Conservation (phyloP, 2,329 filamentous ascomycete genomes). For the Colletotrichum plurivorum region DNA sequence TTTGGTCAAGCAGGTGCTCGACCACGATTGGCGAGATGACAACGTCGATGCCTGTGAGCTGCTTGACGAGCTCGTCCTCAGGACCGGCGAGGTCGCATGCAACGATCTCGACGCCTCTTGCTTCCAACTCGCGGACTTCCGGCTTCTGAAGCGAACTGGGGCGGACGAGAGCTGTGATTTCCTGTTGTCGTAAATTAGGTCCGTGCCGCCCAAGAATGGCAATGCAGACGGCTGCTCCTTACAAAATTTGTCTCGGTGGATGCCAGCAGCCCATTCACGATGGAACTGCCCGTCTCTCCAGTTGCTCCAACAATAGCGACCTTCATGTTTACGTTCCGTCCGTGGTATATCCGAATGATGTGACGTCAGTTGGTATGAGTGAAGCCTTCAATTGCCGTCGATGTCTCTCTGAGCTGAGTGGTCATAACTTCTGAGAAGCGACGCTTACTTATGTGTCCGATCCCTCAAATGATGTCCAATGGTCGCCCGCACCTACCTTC, state of each 20-base stretch:
- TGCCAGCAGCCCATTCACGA: slow-evolving; percentile 55
- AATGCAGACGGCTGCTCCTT: slow-evolving; percentile 6
- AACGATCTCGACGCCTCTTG: slow-evolving; percentile 59
- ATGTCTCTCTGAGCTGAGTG: too few species aligned
- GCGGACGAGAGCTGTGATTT: slow-evolving; percentile 63
- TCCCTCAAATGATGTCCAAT: too few species aligned
- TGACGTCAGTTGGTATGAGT: too few species aligned
- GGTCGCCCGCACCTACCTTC: too few species aligned
- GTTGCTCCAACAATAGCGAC: slow-evolving; percentile 57
- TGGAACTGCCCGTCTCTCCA: slow-evolving; percentile 56
- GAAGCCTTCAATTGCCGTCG: too few species aligned
- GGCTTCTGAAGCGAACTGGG: slow-evolving; percentile 62
- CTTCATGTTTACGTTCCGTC: slow-evolving; percentile 41
- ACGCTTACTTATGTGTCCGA: too few species aligned
- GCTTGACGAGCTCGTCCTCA: slow-evolving; percentile 27
- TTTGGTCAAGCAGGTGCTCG: slow-evolving; percentile 55
- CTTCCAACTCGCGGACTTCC: slow-evolving; percentile 54
- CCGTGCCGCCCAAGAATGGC: too few species aligned
- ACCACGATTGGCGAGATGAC: slow-evolving; percentile 59
- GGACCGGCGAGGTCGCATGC: slow-evolving; percentile 58
- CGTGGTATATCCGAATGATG: too few species aligned
- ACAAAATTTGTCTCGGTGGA: slow-evolving; percentile 44
- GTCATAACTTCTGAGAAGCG: too few species aligned
- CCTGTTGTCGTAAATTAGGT: slow-evolving; percentile 47
- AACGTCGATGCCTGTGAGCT: slow-evolving; percentile 48